phyloP scores from a whole-genome alignment of 1,139 yeast genomes.

The Magnusiomyces ingens region DNA sequence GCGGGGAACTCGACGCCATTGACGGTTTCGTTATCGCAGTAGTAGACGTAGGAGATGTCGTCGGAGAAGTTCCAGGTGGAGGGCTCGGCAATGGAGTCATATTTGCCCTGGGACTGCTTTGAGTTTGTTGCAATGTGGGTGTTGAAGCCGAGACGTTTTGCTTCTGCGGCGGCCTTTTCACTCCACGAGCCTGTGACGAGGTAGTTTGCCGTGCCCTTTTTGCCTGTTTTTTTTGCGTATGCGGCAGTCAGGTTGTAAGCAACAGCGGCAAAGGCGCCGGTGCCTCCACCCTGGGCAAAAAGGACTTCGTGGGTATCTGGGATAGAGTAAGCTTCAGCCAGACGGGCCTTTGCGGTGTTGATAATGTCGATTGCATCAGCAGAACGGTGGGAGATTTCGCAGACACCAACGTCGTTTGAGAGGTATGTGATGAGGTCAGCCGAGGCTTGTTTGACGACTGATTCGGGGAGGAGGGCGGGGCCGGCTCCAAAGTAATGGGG shows the following conservation, averaged over 20 bases:
- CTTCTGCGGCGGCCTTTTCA: constrained; percentile 79
- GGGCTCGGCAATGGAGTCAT: constrained; percentile 60
- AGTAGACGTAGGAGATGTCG: constrained; percentile 74
- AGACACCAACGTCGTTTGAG: constrained; percentile 71
- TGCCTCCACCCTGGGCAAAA: constrained; percentile 96
- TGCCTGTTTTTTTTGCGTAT: constrained; percentile 53
- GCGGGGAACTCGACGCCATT: constrained; percentile 78
- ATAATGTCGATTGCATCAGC: constrained; percentile 71
- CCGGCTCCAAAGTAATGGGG: constrained; percentile 93
- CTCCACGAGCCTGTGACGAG: constrained; percentile 94
- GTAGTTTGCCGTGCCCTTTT: constrained; percentile 76
- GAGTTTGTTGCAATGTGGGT: constrained; percentile 65
- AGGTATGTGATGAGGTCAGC: constrained; percentile 66
- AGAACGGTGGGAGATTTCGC: constrained; percentile 94
- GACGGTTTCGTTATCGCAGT: constrained; percentile 95
- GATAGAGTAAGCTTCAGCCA: constrained; percentile 55
- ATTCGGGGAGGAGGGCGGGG: constrained; percentile 84
- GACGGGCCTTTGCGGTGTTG: constrained; percentile 63
- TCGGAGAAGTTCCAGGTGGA: constrained; percentile 50
- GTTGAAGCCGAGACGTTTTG: constrained; percentile 72
- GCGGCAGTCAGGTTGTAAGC: constrained; percentile 78
- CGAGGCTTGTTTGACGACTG: constrained; percentile 83
- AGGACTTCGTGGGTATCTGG: constrained; percentile 93
- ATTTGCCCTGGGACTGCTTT: constrained; percentile 49
- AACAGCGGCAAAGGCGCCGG: constrained; percentile 85